phyloP scores from a whole-genome alignment of 78 protist genomes.

The Protostelium mycophagum region DNA sequence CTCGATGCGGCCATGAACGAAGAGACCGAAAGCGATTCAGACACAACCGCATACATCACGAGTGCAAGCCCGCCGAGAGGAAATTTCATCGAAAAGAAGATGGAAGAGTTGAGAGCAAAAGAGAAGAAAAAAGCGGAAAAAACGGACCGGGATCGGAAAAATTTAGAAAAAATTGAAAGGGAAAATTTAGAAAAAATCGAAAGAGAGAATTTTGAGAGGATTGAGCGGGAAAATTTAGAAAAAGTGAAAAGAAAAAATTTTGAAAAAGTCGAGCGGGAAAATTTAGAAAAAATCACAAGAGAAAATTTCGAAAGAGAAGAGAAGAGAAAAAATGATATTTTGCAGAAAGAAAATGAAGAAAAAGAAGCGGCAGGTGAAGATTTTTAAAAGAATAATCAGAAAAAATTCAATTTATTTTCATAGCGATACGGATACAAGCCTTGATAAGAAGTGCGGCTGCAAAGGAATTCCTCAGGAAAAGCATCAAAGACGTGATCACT shows the following conservation, averaged over 20 bases:
- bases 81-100: background rate
- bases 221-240: background rate
- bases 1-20: no score
- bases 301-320: background rate
- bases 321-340: background rate
- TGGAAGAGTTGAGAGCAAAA: background rate
- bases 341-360: no score
- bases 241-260: background rate
- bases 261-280: background rate
- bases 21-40: no score
- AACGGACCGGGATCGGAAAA: background rate
- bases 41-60: background rate
- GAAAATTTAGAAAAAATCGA: background rate
- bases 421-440: no score
- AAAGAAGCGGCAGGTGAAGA: no score
- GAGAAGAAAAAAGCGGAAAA: background rate
- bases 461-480: no score
- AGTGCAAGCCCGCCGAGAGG: background rate
- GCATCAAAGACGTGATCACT: no score
- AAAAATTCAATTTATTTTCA: no score
- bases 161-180: background rate
- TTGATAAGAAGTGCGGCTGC: no score
- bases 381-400: no score
- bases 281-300: background rate
- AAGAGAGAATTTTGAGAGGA: background rate